Conservation (phyloP, 176 grass and related monocot genomes). For the Triticum dicoccoides region DNA sequence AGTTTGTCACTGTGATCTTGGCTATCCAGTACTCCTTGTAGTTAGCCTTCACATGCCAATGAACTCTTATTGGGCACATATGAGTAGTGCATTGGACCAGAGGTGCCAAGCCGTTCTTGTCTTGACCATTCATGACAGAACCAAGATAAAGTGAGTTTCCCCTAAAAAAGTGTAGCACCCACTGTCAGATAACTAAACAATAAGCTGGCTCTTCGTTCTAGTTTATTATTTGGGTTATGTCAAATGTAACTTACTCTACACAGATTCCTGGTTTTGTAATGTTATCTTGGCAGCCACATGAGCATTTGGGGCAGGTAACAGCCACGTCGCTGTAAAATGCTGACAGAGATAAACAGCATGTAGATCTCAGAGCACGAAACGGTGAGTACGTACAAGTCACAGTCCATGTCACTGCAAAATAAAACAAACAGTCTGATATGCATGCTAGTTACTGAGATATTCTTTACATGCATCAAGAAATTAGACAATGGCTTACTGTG, state of each 20-base stretch:
- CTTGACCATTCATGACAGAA: constrained; percentile 43
- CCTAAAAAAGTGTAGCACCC: constrained; percentile 24
- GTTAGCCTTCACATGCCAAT: constrained; percentile 82
- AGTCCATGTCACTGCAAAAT: constrained; percentile 67
- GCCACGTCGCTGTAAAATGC: constrained; percentile 59
- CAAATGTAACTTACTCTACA: constrained; percentile 50
- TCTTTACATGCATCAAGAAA: neutral
- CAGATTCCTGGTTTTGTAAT: constrained; percentile 56
- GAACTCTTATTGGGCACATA: constrained; percentile 84
- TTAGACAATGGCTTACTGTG: constrained; percentile 35
- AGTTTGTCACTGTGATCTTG: constrained; percentile 71
- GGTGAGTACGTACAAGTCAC: constrained; percentile 69
- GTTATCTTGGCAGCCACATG: constrained; percentile 69
- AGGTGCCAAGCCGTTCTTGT: constrained; percentile 48
- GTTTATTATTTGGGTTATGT: neutral
- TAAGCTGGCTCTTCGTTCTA: neutral
- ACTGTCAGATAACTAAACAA: constrained; percentile 18
- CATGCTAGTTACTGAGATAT: neutral
- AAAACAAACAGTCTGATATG: neutral
- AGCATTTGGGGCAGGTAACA: constrained; percentile 60
- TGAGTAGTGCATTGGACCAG: constrained; percentile 77
- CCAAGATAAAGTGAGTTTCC: constrained; percentile 61
- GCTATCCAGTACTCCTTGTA: constrained; percentile 74
- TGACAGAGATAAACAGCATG: constrained; percentile 65
- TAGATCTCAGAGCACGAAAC: constrained; percentile 43